phyloP scores from a whole-genome alignment of 2,329 filamentous ascomycete species.

The Cladobotryum protrusum region DNA sequence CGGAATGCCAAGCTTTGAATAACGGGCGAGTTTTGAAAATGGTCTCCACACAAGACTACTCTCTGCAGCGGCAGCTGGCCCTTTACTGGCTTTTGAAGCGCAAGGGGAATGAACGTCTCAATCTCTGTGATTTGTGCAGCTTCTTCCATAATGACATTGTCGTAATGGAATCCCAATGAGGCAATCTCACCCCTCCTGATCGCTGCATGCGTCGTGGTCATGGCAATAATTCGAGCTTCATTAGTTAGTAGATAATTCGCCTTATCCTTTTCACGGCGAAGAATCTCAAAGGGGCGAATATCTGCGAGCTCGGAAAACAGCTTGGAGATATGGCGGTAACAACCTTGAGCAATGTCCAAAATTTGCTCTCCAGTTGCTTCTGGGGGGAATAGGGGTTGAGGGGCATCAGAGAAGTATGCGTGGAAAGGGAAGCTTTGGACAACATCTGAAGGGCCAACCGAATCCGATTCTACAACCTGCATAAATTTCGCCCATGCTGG shows the following conservation, averaged over 20 bases:
- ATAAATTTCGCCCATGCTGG: constrained; percentile 87
- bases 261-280: constrained; percentile 83
- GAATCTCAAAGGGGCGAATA: constrained; percentile 89
- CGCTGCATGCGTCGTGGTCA: constrained; percentile 97
- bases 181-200: constrained; percentile 91
- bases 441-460: constrained; percentile 55
- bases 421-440: constrained; percentile 79
- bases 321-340: constrained; percentile 80
- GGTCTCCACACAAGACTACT: constrained; percentile 88
- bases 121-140: constrained; percentile 97
- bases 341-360: constrained; percentile 73
- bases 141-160: constrained; percentile 98
- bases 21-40: constrained; percentile 93
- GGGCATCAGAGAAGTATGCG: constrained; percentile 77
- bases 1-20: constrained; percentile 92
- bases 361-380: constrained; percentile 59
- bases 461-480: constrained; percentile 45
- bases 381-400: constrained; percentile 74
- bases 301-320: constrained; percentile 91
- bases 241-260: constrained; percentile 92
- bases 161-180: constrained; percentile 88
- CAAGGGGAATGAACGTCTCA: constrained; percentile 90
- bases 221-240: constrained; percentile 94
- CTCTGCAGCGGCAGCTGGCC: constrained; percentile 74
- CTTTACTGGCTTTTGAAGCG: constrained; percentile 75